Base-by-base conservation (phyloP, 352 stramenopile species). In the Globisporangium barbulae region DNA sequence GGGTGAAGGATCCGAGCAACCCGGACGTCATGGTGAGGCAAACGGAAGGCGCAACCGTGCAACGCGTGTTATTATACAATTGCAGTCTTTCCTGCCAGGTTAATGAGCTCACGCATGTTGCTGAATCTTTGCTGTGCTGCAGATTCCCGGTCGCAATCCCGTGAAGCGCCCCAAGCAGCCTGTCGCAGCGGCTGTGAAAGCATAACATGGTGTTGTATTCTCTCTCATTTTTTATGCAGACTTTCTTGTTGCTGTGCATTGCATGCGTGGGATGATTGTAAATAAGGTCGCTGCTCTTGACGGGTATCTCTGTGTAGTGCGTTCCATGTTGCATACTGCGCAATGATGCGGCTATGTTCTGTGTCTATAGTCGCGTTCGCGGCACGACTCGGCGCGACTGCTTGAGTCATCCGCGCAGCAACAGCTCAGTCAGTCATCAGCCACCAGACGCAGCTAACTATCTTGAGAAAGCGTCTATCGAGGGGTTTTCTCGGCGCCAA, bases 1-100 rank as follows among this genome's bases (percentile, higher is more conserved):
- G 87, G 79, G 79, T 90, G 41, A 91, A 92, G 50, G 88, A 96
- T 66, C 83, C 83, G 17, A 75, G 72, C 45, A 89, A 92, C 61
- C 81, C 80, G 0, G 81, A 94, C 42, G 65, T 69, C 2, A 61
- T 91, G 74, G 85, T 94, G 53, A 53, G 19, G 21, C 8, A 30
- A 7, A 8, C 3, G 19, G 22, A 28, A 15, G 6, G 31, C 31
- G 31, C 31, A 37, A 7, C 31, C 5, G 31, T 37, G 31, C 31
- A 37, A 7, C 31, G 8, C 31, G 31, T 37, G 31, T 37, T 10
- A 12, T 3, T 41, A 15, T 41, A 15, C 15, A 41, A 17, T 15
- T 41, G 9, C 15, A 41, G 8, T 15, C 35, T 9, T 3, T 41
- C 9, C 10, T 1, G 22, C 9, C 19, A 22, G 1, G 6, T 13